Evolutionary conservation across 768 basidiomycete genomes (phyloP), one percentile per base, ranked within the genome.

Genomic region (Lyophyllum shimeji): DNA sequence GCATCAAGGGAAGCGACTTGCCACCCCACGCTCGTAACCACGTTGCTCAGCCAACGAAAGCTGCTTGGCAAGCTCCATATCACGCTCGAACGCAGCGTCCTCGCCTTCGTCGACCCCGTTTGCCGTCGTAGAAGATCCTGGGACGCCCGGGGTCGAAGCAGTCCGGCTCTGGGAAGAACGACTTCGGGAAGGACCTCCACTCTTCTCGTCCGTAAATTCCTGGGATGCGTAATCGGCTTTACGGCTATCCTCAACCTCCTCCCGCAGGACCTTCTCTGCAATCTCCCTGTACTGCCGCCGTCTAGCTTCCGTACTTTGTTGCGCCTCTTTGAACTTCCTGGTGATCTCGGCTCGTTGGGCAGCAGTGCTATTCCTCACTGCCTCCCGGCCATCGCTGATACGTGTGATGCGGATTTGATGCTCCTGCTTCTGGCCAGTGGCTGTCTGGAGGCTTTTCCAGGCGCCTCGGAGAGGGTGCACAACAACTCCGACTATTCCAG

Each of bases 301-400:
- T 55, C 80, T 65, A 56, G 67, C 65, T n/a, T 65, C 63, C 2
- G 69, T 66, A 11, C 62, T 60, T 23, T 53, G 44, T 40, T 71
- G 67, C 24, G 72, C 68, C 13, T 69, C 66, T n/a, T 72, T 64
- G 65, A 80, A 83, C 37, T 61, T 68, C 48, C 61, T 60, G 27
- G 79, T 53, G 12, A 81, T 70, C 13, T 64, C 64, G 1, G 62
- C 56, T 27, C 71, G 62, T 50, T 80, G 66, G 3, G 63, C 54
- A n/a, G 56, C 61, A 1, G 71, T 70, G 61, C 75, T 73, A n/a
- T 53, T 55, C 49, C 63, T 65, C 6, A 72, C 71, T 0, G 69
- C 76, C 52, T 72, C 70, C 6, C 67, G 46, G 3, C 80, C 80
- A 52, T 81, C 74, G 7, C 67, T 65, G 13, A 76, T 68, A 24